Evolutionary conservation across 257 asterid species (phyloP).

Genomic region (Datura wrightii): DNA sequence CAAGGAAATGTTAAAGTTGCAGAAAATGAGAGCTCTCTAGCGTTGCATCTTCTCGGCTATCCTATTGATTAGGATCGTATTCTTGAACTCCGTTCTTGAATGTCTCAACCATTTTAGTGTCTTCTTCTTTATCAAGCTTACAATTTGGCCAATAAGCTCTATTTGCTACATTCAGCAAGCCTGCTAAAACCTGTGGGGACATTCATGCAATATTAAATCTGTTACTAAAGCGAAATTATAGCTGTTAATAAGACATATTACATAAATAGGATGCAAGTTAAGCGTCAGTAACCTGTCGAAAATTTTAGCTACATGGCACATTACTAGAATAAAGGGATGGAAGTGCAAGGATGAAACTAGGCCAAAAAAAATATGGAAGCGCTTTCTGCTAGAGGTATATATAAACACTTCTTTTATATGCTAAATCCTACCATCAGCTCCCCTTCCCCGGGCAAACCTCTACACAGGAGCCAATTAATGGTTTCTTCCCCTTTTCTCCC

Average conservation of each 20-base stretch:
- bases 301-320: background rate
- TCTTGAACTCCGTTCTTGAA: constrained; percentile 71
- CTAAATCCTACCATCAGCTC: background rate
- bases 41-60: constrained; percentile 40
- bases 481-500: background rate
- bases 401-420: background rate
- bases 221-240: background rate
- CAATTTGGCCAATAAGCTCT: constrained; percentile 96
- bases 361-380: background rate
- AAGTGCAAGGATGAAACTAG: background rate
- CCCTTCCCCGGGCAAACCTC: background rate
- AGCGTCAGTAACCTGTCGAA: background rate
- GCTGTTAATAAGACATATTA: background rate
- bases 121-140: constrained; percentile 81
- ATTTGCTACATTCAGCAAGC: constrained; percentile 83
- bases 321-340: background rate
- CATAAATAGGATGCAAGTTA: background rate
- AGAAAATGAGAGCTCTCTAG: background rate
- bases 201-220: constrained; percentile 15
- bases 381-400: background rate
- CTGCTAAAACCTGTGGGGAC: constrained; percentile 80
- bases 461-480: background rate
- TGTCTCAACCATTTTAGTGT: constrained; percentile 60
- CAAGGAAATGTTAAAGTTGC: background rate
- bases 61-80: constrained; percentile 69